Base-by-base conservation (phyloP, 345 rosid species). In the Fremontodendron californicum region DNA sequence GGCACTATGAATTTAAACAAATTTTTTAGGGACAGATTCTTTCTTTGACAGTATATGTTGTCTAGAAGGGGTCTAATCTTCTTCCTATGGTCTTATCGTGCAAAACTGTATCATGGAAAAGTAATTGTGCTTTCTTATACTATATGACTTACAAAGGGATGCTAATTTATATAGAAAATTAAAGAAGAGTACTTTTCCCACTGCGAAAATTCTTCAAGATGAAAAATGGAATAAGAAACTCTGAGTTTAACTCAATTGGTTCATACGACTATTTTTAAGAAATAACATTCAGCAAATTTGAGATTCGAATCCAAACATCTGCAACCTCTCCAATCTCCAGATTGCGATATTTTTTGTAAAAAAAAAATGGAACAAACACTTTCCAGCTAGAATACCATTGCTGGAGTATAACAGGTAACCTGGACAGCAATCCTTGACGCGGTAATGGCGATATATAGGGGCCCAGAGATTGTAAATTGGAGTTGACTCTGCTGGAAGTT, bases 401-500 rank as follows among this genome's bases (percentile, higher is more conserved):
- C 16, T 64, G 46, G 46, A 46, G 4, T 64, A 19, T 37, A 29
- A 29, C 39, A 61, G 39, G 65, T 15, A 61, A 31, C 37, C 37
- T 27, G 37, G 64, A 58, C 64, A 58, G 43, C 43, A 35, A 12
- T 7, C 23, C 21, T 33, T 18, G 45, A 63, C 43, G 68, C 68
- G 70, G 46, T 64, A 64, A 64, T 37, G 70, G 46, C 70, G 18
- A 45, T 13, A 45, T 1, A 3, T 11, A 0, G 65, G 70, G 70
- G 40, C 40, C 70, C 15, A 29, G 19, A 29, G 35, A 3, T 12
- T 27, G 64, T 27, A 60, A 37, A 37, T 35, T 64, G 27, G 70
- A 64, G 46, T 64, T 37, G 70, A 64, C 70, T 64, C 46, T 19
- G 70, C 43, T 64, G 70, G 70, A 9, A 37, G 27, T n/a, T 39